Base-by-base conservation (phyloP, 441 rosid species). In the Cnidoscolus chayamansa region DNA sequence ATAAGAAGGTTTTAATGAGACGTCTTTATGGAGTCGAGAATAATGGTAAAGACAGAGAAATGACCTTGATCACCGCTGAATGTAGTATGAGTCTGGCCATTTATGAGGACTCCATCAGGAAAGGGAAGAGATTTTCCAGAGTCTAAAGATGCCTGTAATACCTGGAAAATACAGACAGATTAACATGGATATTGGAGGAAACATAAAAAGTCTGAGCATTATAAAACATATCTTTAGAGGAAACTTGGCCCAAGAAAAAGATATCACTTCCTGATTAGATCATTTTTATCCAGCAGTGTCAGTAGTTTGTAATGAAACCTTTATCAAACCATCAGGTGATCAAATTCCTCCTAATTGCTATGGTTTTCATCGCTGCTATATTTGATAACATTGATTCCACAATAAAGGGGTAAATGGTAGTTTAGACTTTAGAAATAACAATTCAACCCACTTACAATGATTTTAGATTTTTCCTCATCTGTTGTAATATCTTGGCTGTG, bases 51-150 rank as follows among this genome's bases (percentile, higher is more conserved):
- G 63, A 7, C n/a, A 56, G 1, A 16, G 4, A 6, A 25, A 40
- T 72, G 11, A 90, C 98, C 98, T 94, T 85, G 88, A 61, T 91
- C 96, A 32, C 96, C 95, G 3, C 60, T 77, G 80, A 94, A 85
- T 70, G 93, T 74, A 25, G 83, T 63, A 51, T 82, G 87, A 10
- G 83, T 76, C 81, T 90, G 92, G 71, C 98, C 98, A 60, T 91
- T 94, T 1, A 94, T 84, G 63, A 94, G 89, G 55, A 91, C 79
- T 3, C 97, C 97, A 65, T 90, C 89, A 0, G 98, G 96, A 77
- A 77, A 84, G 1, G 90, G 92, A 68, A 94, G 87, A 75, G 87
- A 69, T 48, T 81, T 86, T 63, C 97, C 97, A 0, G 96, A 86
- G 78, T 91, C 98, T 78, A 93, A 55, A 77, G 80, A 63, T 43